phyloP scores from a whole-genome alignment of 1,284 basidiomycete genomes.

The Prillingera fragicola region DNA sequence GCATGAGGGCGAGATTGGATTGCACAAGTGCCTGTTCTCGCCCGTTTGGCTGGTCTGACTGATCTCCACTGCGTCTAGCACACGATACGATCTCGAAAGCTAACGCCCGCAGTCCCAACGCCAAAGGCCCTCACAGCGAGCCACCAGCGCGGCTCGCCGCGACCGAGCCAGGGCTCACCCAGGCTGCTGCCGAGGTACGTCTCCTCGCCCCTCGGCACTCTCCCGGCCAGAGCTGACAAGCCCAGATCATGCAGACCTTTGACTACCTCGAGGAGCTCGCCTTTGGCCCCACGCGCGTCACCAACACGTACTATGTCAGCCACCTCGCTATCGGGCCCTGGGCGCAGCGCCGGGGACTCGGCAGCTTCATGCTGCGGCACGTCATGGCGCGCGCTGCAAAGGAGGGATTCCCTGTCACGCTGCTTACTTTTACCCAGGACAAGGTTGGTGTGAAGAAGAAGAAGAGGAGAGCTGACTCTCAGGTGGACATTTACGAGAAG shows the following conservation, averaged over 20 bases:
- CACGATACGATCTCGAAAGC: too few relatives aligned
- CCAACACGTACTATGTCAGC: conserved; percentile 12
- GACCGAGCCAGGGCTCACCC: not conserved
- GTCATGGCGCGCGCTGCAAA: conserved; percentile 1
- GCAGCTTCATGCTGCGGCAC: conserved; percentile 1
- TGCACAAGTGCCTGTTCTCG: too few relatives aligned
- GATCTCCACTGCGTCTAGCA: too few relatives aligned
- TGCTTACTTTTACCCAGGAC: too few relatives aligned
- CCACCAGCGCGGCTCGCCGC: not conserved
- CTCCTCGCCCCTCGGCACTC: conserved; percentile 2
- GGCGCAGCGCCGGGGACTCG: conserved; percentile 7
- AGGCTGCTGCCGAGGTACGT: not conserved
- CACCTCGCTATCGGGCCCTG: conserved; percentile 5
- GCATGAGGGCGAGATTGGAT: too few relatives aligned
- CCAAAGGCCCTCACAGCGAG: conserved; percentile 10
- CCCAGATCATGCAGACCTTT: not conserved
- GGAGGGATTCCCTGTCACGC: too few relatives aligned
- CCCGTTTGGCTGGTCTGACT: too few relatives aligned
- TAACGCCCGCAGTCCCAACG: conserved; percentile 4
- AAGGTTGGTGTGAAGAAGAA: too few relatives aligned
- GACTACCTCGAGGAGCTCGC: conserved; percentile 1
- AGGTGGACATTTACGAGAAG: too few relatives aligned
- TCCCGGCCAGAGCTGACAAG: not conserved
- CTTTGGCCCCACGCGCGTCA: conserved; percentile 7
- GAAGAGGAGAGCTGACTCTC: too few relatives aligned